These are phyloP conservation scores for Rhodomyrtus tomentosa DNA, from an alignment of 345 rosid genomes.

Conservation along the genomic window DNA sequence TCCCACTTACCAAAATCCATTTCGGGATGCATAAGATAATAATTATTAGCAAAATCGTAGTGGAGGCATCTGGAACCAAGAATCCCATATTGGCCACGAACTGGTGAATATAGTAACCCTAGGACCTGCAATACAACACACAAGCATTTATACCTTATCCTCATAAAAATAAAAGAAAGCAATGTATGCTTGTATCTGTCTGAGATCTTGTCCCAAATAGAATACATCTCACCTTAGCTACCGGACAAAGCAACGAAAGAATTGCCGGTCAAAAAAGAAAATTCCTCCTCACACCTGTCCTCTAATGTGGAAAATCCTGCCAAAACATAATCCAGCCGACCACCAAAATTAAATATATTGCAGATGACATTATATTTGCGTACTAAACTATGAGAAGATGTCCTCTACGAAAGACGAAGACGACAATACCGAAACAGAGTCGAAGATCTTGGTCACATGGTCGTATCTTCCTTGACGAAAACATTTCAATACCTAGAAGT, in stretches of 20 bases:
- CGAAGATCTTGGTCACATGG: background rate
- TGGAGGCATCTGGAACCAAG: background rate
- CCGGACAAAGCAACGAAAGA: background rate
- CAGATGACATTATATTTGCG: background rate
- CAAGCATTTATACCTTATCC: background rate
- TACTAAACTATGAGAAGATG: background rate
- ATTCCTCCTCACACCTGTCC: background rate
- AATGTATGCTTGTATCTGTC: background rate
- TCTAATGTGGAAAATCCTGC: background rate
- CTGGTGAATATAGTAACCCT: background rate
- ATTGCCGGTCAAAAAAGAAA: background rate
- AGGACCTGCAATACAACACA: background rate
- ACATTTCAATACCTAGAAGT: background rate
- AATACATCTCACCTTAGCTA: slow-evolving; percentile 1
- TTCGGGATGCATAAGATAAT: background rate
- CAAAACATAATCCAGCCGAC: slow-evolving; percentile 2
- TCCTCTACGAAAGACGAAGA: background rate
- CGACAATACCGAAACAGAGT: background rate
- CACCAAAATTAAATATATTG: background rate
- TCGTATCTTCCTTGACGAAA: background rate
- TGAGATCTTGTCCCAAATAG: background rate
- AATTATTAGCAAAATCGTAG: background rate
- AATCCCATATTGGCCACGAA: background rate
- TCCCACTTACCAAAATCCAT: background rate
- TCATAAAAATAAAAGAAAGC: background rate